Evolutionary conservation across 73 alveolate genomes (phyloP), one percentile per base, ranked within the genome.

Genomic region (Diophrys appendiculata): DNA sequence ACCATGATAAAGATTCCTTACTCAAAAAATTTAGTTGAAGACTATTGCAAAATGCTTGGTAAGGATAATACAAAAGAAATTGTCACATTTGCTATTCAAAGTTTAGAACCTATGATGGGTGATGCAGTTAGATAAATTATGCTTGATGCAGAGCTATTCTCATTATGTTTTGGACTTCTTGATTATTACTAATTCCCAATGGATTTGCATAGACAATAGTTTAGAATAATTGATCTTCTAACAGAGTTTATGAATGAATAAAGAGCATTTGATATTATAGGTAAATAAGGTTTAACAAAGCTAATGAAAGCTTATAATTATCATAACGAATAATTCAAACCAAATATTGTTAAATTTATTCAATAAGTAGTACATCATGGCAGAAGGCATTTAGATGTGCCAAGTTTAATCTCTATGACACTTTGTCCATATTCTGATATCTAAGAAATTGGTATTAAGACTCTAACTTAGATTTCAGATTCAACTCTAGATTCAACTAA

Each of bases 21-120:
- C 33, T 77, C 73, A 30, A 89, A 78, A 11, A 69, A 54, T 26
- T 33, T 89, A 33, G 78, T 92, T 0, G 80, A 82, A 33, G 98
- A 92, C 79, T 92, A 90, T 78, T 76, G 93, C 18, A 52, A 78
- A 72, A 86, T 92, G 92, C 83, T 92, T 31, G 76, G 90, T 25
- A 88, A 94, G 29, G 91, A 81, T 32, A 86, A 83, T 71, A 90
- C 76, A 31, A 82, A 79, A 32, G 98, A 94, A 76, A 86, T 94
- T 83, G 69, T 81, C 30, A 72, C 81, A 28, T 94, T 94, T 78
- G 98, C 97, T 2, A 69, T 94, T 29, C 82, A 91, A 65, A 80
- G 85, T 64, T 69, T 93, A 67, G 93, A 82, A 24, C 92, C 93
- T 29, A 83, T 90, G 75, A 83, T 91, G 0, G 92, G 82, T n/a